phyloP scores from a whole-genome alignment of 2,329 filamentous ascomycete species.

The Plectosphaerella plurivora region DNA sequence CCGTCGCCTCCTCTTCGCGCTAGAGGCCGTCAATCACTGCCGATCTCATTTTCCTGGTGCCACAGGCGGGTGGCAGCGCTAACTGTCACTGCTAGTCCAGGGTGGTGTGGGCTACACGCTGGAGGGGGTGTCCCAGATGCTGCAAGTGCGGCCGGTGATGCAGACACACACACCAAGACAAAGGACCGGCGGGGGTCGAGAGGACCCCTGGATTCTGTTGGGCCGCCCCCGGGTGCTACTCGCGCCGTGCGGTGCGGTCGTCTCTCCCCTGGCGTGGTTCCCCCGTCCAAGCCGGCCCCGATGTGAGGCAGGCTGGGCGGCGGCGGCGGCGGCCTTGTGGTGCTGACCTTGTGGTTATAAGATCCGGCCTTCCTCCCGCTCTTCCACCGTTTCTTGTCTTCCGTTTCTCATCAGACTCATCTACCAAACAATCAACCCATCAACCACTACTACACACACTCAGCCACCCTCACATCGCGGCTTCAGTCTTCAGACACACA shows the following conservation, averaged over 20 bases:
- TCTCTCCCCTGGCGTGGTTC: no score
- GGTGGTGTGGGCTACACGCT: background rate
- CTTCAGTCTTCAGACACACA: background rate
- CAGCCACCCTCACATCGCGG: background rate
- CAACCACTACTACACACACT: background rate
- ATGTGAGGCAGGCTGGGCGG: background rate
- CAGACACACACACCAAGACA: no score
- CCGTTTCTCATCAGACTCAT: constrained; percentile 10
- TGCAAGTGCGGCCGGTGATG: no score
- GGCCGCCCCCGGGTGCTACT: background rate
- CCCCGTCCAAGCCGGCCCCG: background rate
- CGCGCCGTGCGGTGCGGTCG: background rate
- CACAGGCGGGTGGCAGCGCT: background rate
- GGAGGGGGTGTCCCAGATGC: no score
- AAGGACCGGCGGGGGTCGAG: background rate
- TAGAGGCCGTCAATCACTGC: constrained; percentile 12
- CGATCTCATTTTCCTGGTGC: constrained; percentile 7
- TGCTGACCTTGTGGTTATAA: constrained; percentile 7
- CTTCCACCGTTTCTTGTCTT: constrained; percentile 6
- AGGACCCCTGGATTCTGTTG: background rate
- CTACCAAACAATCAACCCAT: background rate
- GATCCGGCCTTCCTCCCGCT: constrained; percentile 8
- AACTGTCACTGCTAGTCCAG: background rate
- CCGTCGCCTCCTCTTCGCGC: constrained; percentile 1
- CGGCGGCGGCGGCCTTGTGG: background rate